phyloP scores from a whole-genome alignment of 305 asterid species.

The Fraxinus baroniana region DNA sequence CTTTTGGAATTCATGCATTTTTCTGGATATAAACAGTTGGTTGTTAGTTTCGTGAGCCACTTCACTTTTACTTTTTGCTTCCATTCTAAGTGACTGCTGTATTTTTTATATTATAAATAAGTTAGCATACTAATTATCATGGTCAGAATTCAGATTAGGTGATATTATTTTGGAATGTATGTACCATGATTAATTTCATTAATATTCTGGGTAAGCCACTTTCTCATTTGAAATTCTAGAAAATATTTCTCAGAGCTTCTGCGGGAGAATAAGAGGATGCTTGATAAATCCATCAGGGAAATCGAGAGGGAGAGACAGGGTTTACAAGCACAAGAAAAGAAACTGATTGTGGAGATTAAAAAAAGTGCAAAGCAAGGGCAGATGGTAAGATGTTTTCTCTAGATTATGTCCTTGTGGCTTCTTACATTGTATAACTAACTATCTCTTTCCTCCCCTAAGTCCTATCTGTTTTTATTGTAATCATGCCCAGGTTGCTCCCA shows the following conservation, averaged over 20 bases:
- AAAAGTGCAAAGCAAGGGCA: slow-evolving; percentile 99
- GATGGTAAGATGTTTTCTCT: slow-evolving; percentile 57
- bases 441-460: neutral
- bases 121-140: neutral
- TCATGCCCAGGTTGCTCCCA: slow-evolving; percentile 8
- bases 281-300: slow-evolving; percentile 93
- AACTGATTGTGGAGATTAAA: slow-evolving; percentile 88
- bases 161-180: neutral
- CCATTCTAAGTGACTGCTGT: neutral
- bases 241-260: slow-evolving; percentile 59
- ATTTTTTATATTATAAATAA: neutral
- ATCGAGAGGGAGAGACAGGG: slow-evolving; percentile 98
- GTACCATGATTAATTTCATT: neutral
- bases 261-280: slow-evolving; percentile 98
- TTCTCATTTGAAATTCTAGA: slow-evolving; percentile 17
- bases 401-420: slow-evolving; percentile 1
- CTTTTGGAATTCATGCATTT: neutral
- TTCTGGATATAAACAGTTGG: neutral
- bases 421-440: neutral
- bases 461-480: neutral
- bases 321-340: slow-evolving; percentile 90
- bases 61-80: neutral
- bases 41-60: neutral
- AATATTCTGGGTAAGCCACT: neutral
- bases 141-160: neutral